Evolutionary conservation across 257 asterid genomes (phyloP).

Genomic region (Solanum tarapatanum): DNA sequence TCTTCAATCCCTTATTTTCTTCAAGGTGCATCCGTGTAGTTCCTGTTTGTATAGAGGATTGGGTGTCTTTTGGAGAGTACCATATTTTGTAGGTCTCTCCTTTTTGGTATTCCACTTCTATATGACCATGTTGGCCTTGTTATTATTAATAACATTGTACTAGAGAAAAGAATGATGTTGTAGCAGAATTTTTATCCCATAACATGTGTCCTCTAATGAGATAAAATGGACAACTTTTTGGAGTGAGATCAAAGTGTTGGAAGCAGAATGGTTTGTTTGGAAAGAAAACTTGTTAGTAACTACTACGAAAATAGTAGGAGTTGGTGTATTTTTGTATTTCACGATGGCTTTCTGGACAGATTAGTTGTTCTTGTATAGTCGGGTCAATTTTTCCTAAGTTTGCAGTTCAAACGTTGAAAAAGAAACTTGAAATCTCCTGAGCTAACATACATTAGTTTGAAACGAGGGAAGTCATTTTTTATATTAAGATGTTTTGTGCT

Average conservation of each 20-base stretch:
- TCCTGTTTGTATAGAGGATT: background rate
- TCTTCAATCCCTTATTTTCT: background rate
- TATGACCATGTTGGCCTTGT: background rate
- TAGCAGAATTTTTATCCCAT: background rate
- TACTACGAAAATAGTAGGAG: background rate
- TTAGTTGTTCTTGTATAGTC: background rate
- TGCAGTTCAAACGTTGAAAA: background rate
- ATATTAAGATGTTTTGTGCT: background rate
- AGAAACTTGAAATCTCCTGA: background rate
- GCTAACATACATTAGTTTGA: background rate
- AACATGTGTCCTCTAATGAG: background rate
- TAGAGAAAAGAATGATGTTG: background rate
- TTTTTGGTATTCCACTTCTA: background rate
- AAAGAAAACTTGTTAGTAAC: background rate
- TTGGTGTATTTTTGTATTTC: background rate
- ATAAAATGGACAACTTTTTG: background rate
- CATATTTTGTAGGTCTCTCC: background rate
- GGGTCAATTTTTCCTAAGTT: background rate
- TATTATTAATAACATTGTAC: slow-evolving; percentile 11
- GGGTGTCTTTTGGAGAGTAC: background rate
- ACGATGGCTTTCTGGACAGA: background rate
- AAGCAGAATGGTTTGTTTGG: background rate
- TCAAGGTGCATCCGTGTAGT: background rate
- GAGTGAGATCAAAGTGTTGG: background rate
- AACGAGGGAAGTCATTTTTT: background rate